Percentiles rank a stretch among this genome's conserved stretches.
These are phyloP conservation scores for Ehretia macrophylla DNA, from an alignment of 257 asterid species.

Conservation along the genomic window DNA sequence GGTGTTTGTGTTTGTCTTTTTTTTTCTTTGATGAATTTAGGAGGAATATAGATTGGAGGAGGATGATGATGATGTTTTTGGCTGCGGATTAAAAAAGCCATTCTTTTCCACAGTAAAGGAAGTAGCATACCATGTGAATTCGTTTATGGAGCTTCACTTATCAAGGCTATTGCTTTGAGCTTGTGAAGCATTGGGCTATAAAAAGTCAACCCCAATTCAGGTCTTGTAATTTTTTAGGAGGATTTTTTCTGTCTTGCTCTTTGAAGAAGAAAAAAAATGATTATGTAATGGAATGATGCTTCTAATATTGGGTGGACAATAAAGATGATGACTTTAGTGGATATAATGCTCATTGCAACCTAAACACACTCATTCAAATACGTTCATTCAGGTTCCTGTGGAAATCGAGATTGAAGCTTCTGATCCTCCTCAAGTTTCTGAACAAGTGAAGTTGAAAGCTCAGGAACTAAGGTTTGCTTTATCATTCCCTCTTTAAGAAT, in stretches of 20 bases:
- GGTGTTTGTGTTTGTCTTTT: too few relatives aligned
- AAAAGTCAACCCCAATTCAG: slow-evolving; percentile 96
- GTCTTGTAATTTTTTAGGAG: slow-evolving; percentile 25
- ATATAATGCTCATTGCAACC: neutral
- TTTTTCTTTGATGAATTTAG: too few relatives aligned
- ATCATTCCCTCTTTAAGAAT: neutral
- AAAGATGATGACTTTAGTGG: neutral
- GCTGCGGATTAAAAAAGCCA: slow-evolving; percentile 34
- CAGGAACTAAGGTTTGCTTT: slow-evolving; percentile 55
- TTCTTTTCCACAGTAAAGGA: slow-evolving; percentile 65
- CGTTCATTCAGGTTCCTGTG: slow-evolving; percentile 32
- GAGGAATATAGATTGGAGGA: too few relatives aligned
- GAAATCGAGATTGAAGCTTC: slow-evolving; percentile 44
- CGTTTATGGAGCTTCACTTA: slow-evolving; percentile 73
- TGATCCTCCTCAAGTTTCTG: slow-evolving; percentile 35
- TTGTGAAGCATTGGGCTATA: slow-evolving; percentile 79
- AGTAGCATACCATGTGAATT: slow-evolving; percentile 70
- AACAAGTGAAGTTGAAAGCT: slow-evolving; percentile 48
- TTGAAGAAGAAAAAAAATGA: neutral
- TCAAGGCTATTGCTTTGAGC: slow-evolving; percentile 93
- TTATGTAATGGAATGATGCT: neutral
- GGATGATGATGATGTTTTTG: slow-evolving; percentile 40
- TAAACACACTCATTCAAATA: neutral
- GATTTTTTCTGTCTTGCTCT: neutral
- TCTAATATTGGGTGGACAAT: neutral